These are phyloP conservation scores for Xylaria sp. DNA, from an alignment of 2,329 filamentous ascomycete species.

Conservation along the genomic window DNA sequence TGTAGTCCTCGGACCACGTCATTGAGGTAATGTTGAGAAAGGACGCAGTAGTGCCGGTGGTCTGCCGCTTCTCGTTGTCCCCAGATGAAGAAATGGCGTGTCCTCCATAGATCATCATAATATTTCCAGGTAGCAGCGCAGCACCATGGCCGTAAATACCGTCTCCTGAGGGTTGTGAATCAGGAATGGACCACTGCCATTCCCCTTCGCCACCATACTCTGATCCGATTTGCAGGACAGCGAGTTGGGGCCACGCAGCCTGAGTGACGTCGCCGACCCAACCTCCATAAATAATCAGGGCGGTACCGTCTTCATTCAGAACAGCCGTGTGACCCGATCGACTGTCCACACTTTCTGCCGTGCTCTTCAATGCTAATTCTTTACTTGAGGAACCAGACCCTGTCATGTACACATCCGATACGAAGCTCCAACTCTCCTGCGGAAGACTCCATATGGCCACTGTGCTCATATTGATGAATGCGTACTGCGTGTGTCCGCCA, in stretches of 20 bases:
- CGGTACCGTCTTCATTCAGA: conserved; percentile 76
- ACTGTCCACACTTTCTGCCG: conserved; percentile 65
- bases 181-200: conserved; percentile 74
- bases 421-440: conserved; percentile 84
- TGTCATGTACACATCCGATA: conserved; percentile 59
- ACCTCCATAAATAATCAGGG: conserved; percentile 82
- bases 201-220: conserved; percentile 73
- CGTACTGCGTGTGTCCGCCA: conserved; percentile 80
- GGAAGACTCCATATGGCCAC: conserved; percentile 87
- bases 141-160: conserved; percentile 70
- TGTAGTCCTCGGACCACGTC: conserved; percentile 58
- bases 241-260: conserved; percentile 82
- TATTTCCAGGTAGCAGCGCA: conserved; percentile 66
- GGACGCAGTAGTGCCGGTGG: conserved; percentile 39
- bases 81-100: conserved; percentile 54
- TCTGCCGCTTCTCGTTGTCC: conserved; percentile 44
- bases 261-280: conserved; percentile 86
- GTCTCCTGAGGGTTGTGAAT: conserved; percentile 50
- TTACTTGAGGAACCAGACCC: conserved; percentile 51
- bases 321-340: conserved; percentile 89
- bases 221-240: conserved; percentile 74
- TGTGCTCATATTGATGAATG: conserved; percentile 94
- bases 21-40: conserved; percentile 66
- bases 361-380: conserved; percentile 61
- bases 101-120: conserved; percentile 72